Evolutionary conservation across 1,139 yeast genomes (phyloP).

Genomic region (Yamadazyma siamensis): DNA sequence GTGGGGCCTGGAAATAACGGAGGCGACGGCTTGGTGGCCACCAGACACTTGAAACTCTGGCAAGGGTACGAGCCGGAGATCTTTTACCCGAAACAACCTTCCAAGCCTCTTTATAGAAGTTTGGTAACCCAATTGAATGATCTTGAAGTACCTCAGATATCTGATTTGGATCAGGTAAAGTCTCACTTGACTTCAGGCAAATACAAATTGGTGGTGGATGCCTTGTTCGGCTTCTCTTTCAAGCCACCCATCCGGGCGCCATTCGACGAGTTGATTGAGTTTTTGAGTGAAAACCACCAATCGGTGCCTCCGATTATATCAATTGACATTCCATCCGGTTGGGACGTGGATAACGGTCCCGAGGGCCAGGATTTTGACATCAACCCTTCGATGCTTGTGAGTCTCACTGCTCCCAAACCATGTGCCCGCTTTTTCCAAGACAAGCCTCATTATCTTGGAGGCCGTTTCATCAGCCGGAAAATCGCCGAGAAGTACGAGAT

Average conservation of each 20-base stretch:
- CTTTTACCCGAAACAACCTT: constrained; percentile 61
- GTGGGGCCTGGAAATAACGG: constrained; percentile 97
- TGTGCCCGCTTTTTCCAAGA: constrained; percentile 52
- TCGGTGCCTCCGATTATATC: constrained; percentile 61
- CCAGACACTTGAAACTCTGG: constrained; percentile 80
- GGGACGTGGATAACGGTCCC: constrained; percentile 95
- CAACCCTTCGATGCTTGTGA: constrained; percentile 65
- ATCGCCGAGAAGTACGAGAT: constrained; percentile 76
- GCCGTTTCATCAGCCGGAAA: constrained; percentile 66
- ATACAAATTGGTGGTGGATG: constrained; percentile 57
- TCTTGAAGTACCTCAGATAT: constrained; percentile 46
- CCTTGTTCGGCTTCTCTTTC: constrained; percentile 91
- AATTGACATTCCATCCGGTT: constrained; percentile 91
- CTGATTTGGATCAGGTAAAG: constrained; percentile 34
- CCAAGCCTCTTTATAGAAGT: constrained; percentile 40
- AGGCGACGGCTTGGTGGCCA: constrained; percentile 96
- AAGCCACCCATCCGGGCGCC: constrained; percentile 85
- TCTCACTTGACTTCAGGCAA: constrained; percentile 17
- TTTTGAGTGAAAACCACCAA: constrained; percentile 32
- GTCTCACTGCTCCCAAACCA: constrained; percentile 93
- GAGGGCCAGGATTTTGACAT: constrained; percentile 30
- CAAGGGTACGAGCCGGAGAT: constrained; percentile 69
- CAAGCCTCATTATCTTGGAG: constrained; percentile 75
- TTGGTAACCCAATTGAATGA: constrained; percentile 59
- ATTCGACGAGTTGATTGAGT: constrained; percentile 55